Evolutionary conservation across 2,329 filamentous ascomycete species (phyloP).

Genomic region (Ascochyta clinopodiicola): DNA sequence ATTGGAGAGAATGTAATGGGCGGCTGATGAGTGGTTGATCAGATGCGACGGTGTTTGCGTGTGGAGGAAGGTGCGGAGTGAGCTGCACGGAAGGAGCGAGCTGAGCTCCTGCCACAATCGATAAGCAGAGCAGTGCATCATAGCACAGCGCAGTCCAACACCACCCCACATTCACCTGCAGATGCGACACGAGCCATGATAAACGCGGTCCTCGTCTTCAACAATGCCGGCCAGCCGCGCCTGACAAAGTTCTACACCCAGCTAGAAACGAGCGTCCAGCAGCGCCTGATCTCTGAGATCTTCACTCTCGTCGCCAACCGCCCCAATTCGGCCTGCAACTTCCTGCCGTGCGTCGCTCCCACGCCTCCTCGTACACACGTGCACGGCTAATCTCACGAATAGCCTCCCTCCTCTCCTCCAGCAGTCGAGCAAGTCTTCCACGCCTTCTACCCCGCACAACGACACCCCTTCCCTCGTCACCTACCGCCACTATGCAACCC

Average conservation of each 20-base stretch:
- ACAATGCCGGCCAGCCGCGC: conserved; percentile 94
- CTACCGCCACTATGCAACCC: conserved; percentile 96
- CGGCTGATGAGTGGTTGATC: conserved; percentile 6
- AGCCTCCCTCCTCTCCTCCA: conserved; percentile 69
- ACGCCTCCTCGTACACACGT: conserved; percentile 16
- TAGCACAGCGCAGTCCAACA: not conserved
- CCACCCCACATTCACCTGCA: conserved; percentile 6
- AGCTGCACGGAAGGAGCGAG: conserved; percentile 6
- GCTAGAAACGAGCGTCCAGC: conserved; percentile 95
- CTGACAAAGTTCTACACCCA: conserved; percentile 99
- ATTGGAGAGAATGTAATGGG: not conserved
- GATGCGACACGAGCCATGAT: conserved; percentile 71
- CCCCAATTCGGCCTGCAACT: conserved; percentile 92
- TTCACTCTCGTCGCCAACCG: conserved; percentile 94
- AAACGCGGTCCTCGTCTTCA: conserved; percentile 98
- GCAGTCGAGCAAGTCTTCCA: conserved; percentile 53
- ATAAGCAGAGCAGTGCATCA: conserved; percentile 15
- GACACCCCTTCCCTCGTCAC: conserved; percentile 95
- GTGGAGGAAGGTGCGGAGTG: not conserved
- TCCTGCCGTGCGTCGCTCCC: conserved; percentile 70
- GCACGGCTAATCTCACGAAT: conserved; percentile 39
- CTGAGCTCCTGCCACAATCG: conserved; percentile 16
- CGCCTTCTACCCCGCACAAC: conserved; percentile 68
- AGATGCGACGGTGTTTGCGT: conserved; percentile 3
- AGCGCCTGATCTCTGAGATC: conserved; percentile 95